phyloP scores from a whole-genome alignment of 2,329 filamentous ascomycete genomes.

The Hymenoscyphus albidus region DNA sequence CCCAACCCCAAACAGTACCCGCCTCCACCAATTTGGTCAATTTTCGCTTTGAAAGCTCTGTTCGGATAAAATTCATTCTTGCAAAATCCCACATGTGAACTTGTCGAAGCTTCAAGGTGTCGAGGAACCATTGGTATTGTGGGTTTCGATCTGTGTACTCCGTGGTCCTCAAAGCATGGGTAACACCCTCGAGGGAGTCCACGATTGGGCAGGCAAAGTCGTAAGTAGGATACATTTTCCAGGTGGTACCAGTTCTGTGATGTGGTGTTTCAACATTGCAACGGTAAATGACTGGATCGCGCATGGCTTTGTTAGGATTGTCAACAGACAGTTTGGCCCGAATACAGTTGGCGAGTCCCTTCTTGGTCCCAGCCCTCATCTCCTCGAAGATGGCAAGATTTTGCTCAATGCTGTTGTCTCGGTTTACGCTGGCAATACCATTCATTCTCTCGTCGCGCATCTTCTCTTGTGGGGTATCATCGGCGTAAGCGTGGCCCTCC shows the following conservation, averaged over 20 bases:
- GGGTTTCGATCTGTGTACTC: conserved; percentile 86
- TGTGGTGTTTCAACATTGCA: conserved; percentile 81
- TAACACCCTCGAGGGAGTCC: conserved; percentile 76
- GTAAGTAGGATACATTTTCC: conserved; percentile 87
- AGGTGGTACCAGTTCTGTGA: conserved; percentile 73
- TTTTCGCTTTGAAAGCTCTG: conserved; percentile 82
- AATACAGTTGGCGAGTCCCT: conserved; percentile 84
- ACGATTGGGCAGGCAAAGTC: conserved; percentile 82
- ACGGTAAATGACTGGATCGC: conserved; percentile 95
- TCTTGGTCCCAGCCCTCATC: conserved; percentile 82
- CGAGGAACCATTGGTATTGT: conserved; percentile 82
- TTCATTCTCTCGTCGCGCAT: conserved; percentile 84
- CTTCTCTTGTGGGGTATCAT: conserved; percentile 85
- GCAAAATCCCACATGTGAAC: conserved; percentile 86
- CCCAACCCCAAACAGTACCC: conserved; percentile 77
- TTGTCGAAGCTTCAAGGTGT: conserved; percentile 67
- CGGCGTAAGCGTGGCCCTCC: conserved; percentile 84
- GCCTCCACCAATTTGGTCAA: conserved; percentile 77
- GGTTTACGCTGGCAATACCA: conserved; percentile 75
- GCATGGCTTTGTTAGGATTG: conserved; percentile 90
- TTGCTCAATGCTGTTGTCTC: conserved; percentile 76
- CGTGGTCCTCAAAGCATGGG: conserved; percentile 76
- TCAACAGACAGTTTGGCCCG: conserved; percentile 90
- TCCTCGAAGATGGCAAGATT: conserved; percentile 82
- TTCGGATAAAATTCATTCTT: conserved; percentile 78